Base-by-base conservation (phyloP, 257 asterid species). In the Lycium barbarum region DNA sequence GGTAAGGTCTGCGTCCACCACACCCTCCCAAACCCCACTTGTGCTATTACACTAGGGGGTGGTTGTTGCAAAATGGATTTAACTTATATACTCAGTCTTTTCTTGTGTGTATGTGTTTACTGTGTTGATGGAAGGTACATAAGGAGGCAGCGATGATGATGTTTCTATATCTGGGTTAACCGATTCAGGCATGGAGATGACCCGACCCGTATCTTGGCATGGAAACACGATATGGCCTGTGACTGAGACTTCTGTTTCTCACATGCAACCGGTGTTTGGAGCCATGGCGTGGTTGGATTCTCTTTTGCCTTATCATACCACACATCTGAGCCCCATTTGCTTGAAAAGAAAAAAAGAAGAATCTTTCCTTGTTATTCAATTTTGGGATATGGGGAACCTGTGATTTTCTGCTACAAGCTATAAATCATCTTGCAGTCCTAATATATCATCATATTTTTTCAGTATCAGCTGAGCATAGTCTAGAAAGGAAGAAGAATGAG, bases 261-360 rank as follows among this genome's bases (percentile, higher is more conserved):
- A 18, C 49, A 26, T 51, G 65, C 65, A 78, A 78, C 5, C 2
- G 8, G 15, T 49, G 45, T 51, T 49, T 22, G 63, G 54, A 70
- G 54, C 79, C 33, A 17, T 86, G 84, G 87, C 85, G 47, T 45
- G 10, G 57, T 13, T 22, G 47, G 58, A 40, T 67, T 36, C 6
- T 72, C 47, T 72, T 80, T 40, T 14, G 15, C 33, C 18, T 26
- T 53, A 2, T 53, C 82, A 78, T 53, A 53, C 12, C 7, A 82
- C 26, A 63, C 74, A 74, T 83, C 88, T 88, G 90, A 87, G 88
- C 85, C 73, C 83, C 33, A 51, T 78, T 78, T 53, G 33, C 14
- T 51, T 74, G 62, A 74, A 74, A 22, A 14, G 40, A 49, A n/a
- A 11, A 20, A 10, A 22, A 63, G 12, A 0, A 12, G 1, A 51